Conservation (phyloP, 148 eudicot species). For the Silene uniflora region DNA sequence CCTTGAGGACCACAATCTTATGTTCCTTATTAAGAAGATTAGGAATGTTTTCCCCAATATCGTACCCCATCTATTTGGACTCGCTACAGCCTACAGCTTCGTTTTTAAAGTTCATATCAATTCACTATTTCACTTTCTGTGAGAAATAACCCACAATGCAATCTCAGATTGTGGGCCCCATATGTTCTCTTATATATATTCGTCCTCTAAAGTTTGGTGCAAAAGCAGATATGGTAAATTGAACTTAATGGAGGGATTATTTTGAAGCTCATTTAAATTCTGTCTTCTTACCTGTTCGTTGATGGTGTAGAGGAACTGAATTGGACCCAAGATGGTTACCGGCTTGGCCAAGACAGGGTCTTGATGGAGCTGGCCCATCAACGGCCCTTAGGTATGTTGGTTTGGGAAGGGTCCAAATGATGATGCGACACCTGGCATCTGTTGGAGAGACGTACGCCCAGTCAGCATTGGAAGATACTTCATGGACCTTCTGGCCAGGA, state of each 20-base stretch:
- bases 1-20: background rate
- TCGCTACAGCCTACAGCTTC: background rate
- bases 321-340: conserved; percentile 60
- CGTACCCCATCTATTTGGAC: background rate
- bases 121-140: background rate
- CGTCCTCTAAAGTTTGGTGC: background rate
- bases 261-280: background rate
- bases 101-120: background rate
- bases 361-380: conserved; percentile 90
- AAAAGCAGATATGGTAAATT: background rate
- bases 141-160: too few relatives aligned
- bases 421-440: conserved; percentile 95
- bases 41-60: background rate
- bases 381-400: conserved; percentile 55
- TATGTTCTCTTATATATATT: too few relatives aligned
- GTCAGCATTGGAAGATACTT: conserved; percentile 63
- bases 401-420: conserved; percentile 76
- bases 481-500: conserved; percentile 84
- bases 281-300: background rate
- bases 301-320: conserved; percentile 53
- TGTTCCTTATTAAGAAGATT: background rate
- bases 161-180: background rate
- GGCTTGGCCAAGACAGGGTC: conserved; percentile 53
- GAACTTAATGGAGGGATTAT: background rate
- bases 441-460: conserved; percentile 94